Conservation (phyloP, 768 basidiomycete genomes). For the Hortiboletus campestris region DNA sequence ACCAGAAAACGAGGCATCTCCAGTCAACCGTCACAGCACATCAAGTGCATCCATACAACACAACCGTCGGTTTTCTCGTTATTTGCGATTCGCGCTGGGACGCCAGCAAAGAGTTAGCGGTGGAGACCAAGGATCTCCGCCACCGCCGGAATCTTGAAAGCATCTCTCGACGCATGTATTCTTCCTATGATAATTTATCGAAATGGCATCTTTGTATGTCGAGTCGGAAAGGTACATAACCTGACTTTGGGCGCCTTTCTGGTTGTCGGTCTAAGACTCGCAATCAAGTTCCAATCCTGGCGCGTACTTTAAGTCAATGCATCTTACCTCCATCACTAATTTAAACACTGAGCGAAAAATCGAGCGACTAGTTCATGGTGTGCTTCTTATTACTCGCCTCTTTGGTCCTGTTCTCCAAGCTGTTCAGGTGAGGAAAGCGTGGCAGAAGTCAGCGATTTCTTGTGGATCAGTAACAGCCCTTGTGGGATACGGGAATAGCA, state of each 20-base stretch:
- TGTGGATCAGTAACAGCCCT: background rate
- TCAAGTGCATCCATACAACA: slow-evolving; percentile 18
- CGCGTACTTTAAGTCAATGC: background rate
- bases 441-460: background rate
- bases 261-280: background rate
- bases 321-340: background rate
- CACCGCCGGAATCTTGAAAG: slow-evolving; percentile 8
- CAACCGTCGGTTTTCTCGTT: slow-evolving; percentile 56
- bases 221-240: background rate
- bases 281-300: background rate
- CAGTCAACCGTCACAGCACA: slow-evolving; percentile 12
- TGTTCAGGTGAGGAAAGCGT: background rate
- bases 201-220: background rate
- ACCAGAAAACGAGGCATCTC: slow-evolving; percentile 13
- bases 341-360: background rate
- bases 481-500: background rate
- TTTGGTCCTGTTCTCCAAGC: background rate
- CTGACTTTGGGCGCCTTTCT: background rate
- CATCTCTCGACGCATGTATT: background rate
- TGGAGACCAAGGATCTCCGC: slow-evolving; percentile 28
- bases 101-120: slow-evolving; percentile 43
- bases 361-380: background rate
- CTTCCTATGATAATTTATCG: background rate
- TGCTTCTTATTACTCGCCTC: background rate
- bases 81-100: slow-evolving; percentile 51